phyloP scores from a whole-genome alignment of 139 green algal species.

The Coelastrella sp. region DNA sequence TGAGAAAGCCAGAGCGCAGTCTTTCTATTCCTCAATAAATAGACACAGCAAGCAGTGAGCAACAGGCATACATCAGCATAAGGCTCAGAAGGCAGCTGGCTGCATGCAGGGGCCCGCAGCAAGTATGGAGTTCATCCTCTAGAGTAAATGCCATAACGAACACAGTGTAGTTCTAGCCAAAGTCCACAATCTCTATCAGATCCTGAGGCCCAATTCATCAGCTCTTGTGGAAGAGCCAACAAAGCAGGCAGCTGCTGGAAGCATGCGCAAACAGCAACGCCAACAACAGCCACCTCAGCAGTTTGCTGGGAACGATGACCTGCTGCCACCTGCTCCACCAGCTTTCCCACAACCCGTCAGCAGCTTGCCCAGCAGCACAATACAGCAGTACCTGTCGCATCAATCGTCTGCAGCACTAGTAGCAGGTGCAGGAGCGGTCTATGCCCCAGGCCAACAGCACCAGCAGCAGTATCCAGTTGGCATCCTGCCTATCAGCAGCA shows the following conservation, averaged over 20 bases:
- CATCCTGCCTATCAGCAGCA: conserved; percentile 32
- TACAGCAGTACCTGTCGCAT: background rate
- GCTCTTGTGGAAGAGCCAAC: background rate
- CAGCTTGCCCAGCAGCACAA: background rate
- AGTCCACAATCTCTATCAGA: background rate
- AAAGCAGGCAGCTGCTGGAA: background rate
- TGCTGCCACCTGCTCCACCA: conserved; percentile 15
- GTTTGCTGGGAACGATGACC: background rate
- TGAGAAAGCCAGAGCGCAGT: too few species aligned
- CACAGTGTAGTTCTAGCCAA: background rate
- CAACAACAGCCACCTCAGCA: conserved; percentile 16
- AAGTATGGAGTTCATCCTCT: too few species aligned
- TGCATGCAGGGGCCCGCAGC: too few species aligned
- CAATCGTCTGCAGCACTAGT: background rate
- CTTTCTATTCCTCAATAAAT: too few species aligned
- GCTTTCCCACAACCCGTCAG: conserved; percentile 30
- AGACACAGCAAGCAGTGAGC: too few species aligned
- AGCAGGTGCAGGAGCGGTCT: background rate
- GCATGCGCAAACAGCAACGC: background rate
- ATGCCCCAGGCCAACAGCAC: background rate
- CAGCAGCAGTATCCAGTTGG: conserved; percentile 1
- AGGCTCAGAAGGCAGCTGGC: too few species aligned
- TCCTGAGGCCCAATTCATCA: too few species aligned
- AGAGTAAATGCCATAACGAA: too few species aligned
- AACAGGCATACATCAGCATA: too few species aligned